phyloP scores from a whole-genome alignment of 2,329 filamentous ascomycete species.

The Colletotrichum spinosum region DNA sequence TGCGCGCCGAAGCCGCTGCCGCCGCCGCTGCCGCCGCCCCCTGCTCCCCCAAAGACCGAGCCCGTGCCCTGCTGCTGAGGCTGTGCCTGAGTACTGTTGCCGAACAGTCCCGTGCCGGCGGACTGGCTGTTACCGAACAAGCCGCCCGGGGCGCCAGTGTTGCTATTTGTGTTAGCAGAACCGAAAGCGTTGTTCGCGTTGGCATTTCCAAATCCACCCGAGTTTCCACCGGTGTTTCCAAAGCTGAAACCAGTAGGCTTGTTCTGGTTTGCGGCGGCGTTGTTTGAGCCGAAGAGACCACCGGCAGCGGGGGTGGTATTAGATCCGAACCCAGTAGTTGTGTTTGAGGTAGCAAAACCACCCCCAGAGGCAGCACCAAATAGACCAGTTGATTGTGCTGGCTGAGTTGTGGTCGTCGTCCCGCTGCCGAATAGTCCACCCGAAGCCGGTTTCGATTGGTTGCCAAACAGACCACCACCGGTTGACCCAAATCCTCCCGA shows the following conservation, averaged over 20 bases:
- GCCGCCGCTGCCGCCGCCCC: conserved; percentile 20
- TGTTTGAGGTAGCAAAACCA: conserved; percentile 31
- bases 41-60: conserved; percentile 43
- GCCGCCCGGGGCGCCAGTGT: conserved; percentile 45
- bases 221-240: conserved; percentile 51
- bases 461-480: conserved; percentile 56
- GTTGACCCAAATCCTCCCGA: conserved; percentile 52
- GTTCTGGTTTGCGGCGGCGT: conserved; percentile 44
- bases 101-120: conserved; percentile 53
- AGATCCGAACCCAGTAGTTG: conserved; percentile 46
- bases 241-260: conserved; percentile 56
- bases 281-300: conserved; percentile 39
- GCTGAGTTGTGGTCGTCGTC: conserved; percentile 32
- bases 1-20: conserved; percentile 42
- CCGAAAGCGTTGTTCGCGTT: conserved; percentile 55
- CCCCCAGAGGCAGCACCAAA: conserved; percentile 42
- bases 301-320: conserved; percentile 40
- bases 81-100: conserved; percentile 41
- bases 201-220: conserved; percentile 44
- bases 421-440: conserved; percentile 30
- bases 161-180: conserved; percentile 45
- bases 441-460: conserved; percentile 33
- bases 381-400: conserved; percentile 38
- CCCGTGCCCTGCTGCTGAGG: conserved; percentile 38
- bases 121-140: conserved; percentile 58